A percentile compares a stretch with the other conserved stretches of the same genome.
These are phyloP conservation scores for Cylindrotheca closterium DNA, from an alignment of 108 stramenopile genomes.

Conservation along the genomic window DNA sequence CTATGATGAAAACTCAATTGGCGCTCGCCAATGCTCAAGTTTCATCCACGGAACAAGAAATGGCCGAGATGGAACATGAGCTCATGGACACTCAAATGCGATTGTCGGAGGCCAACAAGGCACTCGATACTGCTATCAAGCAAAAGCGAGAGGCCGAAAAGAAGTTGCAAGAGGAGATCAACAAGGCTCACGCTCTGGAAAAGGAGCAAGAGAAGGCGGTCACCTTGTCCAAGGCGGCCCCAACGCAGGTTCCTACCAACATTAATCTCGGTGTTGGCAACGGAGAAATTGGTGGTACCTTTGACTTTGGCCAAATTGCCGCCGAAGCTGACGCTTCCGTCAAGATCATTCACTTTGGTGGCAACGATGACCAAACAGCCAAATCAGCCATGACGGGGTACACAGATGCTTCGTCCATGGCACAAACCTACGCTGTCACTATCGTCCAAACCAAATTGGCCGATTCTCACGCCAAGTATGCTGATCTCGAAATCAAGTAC, in stretches of 20 bases:
- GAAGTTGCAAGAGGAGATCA: neutral
- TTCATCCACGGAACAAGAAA: neutral
- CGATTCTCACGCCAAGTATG: neutral
- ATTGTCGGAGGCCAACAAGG: neutral
- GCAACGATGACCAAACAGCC: neutral
- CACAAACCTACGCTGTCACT: neutral
- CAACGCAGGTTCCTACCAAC: neutral
- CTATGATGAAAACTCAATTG: neutral
- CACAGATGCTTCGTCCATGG: neutral
- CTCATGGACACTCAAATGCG: neutral
- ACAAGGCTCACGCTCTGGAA: neutral
- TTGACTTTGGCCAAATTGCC: neutral
- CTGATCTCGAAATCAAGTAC: neutral
- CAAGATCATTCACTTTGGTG: neutral
- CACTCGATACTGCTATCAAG: neutral
- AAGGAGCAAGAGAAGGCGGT: neutral
- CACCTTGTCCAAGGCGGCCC: neutral
- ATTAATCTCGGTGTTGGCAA: neutral
- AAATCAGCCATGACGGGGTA: neutral
- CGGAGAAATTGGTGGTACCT: neutral
- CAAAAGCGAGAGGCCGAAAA: neutral
- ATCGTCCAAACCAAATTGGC: neutral
- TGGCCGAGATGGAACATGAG: neutral
- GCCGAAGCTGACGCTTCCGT: neutral
- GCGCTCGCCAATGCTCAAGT: neutral